Conservation (phyloP, 208 protist species). For the Acanthamoeba triangularis region DNA sequence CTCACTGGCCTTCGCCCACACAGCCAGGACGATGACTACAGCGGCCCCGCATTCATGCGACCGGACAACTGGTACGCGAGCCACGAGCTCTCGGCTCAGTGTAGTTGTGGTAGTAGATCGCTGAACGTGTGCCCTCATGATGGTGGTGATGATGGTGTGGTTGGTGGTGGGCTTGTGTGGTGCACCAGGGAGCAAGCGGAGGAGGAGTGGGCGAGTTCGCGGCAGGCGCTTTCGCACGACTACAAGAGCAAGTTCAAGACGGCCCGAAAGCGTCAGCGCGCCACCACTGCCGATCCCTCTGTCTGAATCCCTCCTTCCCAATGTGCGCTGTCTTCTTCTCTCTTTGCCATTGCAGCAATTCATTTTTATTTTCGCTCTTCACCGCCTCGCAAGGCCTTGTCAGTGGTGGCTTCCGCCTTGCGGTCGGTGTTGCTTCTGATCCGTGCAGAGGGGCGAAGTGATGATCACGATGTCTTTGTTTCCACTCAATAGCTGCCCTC, state of each 20-base stretch:
- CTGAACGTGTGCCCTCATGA: too few species aligned
- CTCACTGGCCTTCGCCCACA: not conserved
- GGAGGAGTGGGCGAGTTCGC: not conserved
- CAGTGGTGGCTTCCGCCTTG: too few species aligned
- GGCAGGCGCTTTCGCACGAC: not conserved
- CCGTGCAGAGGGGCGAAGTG: too few species aligned
- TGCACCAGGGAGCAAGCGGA: not conserved
- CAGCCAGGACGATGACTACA: constrained; percentile 7
- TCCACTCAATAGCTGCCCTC: too few species aligned
- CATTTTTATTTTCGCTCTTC: too few species aligned
- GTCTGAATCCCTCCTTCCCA: not conserved
- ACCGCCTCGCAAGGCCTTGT: too few species aligned
- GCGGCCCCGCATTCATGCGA: not conserved
- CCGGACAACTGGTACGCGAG: not conserved
- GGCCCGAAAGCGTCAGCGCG: constrained; percentile 22
- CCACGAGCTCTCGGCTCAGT: not conserved
- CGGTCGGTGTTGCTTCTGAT: too few species aligned
- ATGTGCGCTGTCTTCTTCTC: too few species aligned
- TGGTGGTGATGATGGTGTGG: not conserved
- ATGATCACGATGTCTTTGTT: too few species aligned
- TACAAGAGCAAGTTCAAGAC: constrained; percentile 55
- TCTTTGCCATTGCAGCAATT: too few species aligned
- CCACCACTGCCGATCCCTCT: not conserved
- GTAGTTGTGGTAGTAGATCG: not conserved
- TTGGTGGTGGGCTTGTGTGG: not conserved